Conservation (phyloP, 495 filamentous ascomycete genomes). For the Lasiosphaeria ovina region DNA sequence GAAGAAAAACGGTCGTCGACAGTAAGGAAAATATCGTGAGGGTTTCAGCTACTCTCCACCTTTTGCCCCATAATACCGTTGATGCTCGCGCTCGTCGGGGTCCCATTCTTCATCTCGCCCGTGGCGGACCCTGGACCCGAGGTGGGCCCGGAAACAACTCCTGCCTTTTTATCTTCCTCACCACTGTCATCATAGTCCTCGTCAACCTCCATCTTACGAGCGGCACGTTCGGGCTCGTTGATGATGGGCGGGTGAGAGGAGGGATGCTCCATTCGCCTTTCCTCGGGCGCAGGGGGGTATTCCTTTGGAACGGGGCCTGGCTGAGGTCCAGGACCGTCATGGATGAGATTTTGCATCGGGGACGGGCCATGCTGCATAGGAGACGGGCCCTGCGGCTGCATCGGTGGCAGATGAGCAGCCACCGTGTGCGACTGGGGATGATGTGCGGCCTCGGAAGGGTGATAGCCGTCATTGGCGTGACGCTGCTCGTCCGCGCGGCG, state of each 20-base stretch:
- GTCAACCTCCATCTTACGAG: conserved; percentile 94
- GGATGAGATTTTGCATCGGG: conserved; percentile 57
- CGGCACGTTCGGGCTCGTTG: conserved; percentile 73
- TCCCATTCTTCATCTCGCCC: conserved; percentile 48
- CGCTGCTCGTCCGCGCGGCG: conserved; percentile 58
- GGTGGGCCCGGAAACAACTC: conserved; percentile 32
- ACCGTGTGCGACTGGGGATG: conserved; percentile 69
- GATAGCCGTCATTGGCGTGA: conserved; percentile 71
- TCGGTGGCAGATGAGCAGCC: conserved; percentile 65
- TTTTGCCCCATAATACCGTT: conserved; percentile 49
- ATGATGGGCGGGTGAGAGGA: conserved; percentile 46
- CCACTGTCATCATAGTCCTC: conserved; percentile 93
- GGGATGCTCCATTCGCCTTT: conserved; percentile 46
- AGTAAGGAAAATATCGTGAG: conserved; percentile 6
- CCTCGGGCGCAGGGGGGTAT: conserved; percentile 51
- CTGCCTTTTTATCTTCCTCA: conserved; percentile 73
- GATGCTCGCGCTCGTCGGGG: conserved; percentile 41
- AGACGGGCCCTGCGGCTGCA: conserved; percentile 61
- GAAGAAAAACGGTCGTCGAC: conserved; percentile 1
- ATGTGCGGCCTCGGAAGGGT: conserved; percentile 88
- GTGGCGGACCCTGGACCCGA: conserved; percentile 29
- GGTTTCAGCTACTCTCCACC: conserved; percentile 31
- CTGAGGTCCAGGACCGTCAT: conserved; percentile 46
- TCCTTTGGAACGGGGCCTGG: conserved; percentile 60
- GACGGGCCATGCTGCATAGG: conserved; percentile 54